Conservation (phyloP, 2,329 filamentous ascomycete genomes). For the Pestalotiopsis sp. region DNA sequence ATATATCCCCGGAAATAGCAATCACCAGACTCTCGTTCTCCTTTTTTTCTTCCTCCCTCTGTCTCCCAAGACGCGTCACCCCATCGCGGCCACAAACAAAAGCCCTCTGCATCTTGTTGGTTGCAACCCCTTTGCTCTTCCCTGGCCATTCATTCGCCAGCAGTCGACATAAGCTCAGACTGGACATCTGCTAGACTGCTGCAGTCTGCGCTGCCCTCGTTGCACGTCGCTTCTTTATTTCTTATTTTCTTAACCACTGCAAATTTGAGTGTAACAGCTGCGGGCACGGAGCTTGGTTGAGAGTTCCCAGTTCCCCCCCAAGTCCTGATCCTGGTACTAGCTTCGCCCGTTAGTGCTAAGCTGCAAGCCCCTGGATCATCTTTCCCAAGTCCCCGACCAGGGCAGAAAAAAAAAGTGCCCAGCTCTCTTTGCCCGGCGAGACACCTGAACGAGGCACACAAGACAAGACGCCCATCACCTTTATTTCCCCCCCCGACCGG, state of each 20-base stretch:
- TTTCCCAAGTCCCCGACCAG: neutral
- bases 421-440: neutral
- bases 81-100: neutral
- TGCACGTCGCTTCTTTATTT: neutral
- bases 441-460: neutral
- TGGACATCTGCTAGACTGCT: neutral
- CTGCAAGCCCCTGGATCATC: slow-evolving; percentile 10
- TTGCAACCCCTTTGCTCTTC: neutral
- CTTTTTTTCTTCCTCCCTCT: neutral
- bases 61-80: neutral
- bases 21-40: neutral
- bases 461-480: neutral
- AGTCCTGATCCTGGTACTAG: slow-evolving; percentile 6
- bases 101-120: neutral
- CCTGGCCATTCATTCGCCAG: neutral
- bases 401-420: slow-evolving; percentile 4
- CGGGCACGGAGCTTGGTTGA: neutral
- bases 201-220: neutral
- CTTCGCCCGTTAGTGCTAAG: slow-evolving; percentile 4
- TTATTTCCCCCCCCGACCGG: neutral
- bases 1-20: neutral
- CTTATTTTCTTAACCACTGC: neutral
- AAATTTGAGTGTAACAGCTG: neutral
- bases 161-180: neutral
- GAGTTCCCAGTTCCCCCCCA: neutral